Conservation (phyloP, 129 eudicot species). For the Escallonia rubra region DNA sequence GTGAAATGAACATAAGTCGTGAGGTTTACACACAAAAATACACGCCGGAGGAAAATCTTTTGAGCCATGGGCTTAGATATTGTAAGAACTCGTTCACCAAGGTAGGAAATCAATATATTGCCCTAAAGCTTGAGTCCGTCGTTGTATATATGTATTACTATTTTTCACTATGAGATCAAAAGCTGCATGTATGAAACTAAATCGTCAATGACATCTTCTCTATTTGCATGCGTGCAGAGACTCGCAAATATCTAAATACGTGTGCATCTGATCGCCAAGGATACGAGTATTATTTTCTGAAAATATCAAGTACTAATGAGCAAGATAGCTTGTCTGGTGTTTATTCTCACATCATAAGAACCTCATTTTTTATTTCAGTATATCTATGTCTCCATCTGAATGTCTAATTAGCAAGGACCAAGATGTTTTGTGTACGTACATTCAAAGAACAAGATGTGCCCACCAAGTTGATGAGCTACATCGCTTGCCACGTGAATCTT, state of each 20-base stretch:
- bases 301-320: not conserved
- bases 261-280: not conserved
- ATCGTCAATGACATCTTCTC: too few relatives aligned
- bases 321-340: not conserved
- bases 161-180: too few relatives aligned
- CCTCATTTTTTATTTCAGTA: not conserved
- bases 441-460: not conserved
- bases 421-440: not conserved
- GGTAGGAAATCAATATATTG: too few relatives aligned
- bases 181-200: too few relatives aligned
- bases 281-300: not conserved
- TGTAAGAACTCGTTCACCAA: too few relatives aligned
- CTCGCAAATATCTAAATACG: not conserved
- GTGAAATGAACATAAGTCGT: too few relatives aligned
- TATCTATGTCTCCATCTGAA: not conserved
- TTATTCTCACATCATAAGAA: not conserved
- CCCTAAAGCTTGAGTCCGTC: too few relatives aligned
- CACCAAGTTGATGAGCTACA: not conserved
- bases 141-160: too few relatives aligned
- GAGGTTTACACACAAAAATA: too few relatives aligned
- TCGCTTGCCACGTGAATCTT: not conserved
- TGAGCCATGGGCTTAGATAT: too few relatives aligned
- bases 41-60: too few relatives aligned
- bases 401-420: not conserved
- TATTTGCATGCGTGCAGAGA: too few relatives aligned